Evolutionary conservation across 2,329 filamentous ascomycete species (phyloP), one percentile per base, ranked within the genome.

Genomic region (Aureobasidium namibiae): DNA sequence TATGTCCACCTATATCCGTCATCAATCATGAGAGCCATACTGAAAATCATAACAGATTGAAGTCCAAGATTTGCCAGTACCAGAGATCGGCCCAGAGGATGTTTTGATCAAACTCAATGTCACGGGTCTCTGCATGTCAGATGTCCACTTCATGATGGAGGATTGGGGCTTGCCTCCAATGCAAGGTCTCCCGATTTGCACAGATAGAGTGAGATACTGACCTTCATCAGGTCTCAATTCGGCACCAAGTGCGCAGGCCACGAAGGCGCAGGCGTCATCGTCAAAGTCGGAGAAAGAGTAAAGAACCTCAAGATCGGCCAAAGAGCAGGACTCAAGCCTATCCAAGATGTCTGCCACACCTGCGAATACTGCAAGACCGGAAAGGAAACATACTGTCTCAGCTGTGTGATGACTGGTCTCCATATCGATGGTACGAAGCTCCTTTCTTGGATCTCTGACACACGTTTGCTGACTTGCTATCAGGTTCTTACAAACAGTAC

Each of bases 401-500:
- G 74, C 24, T 76, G 69, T 11, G 69, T 78, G n/a, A 68, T 73
- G 62, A 81, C 74, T 5, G 81, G 75, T 34, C 70, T 81, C 56
- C 68, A 67, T 49, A 70, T 62, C 50, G 72, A 71, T 38, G 72
- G 69, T 65, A 11, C n/a, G n/a, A n/a, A 46, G 1, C 7, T 5
- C 6, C 21, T 34, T 29, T 13, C n/a, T 33, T 16, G n/a, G n/a
- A n/a, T 13, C 3, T 9, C 33, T 10, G 13, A 10, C 7, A 10
- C 18, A 9, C 10, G 7, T 33, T 23, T 24, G 23, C 36, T 53
- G 24, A 53, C 10, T 4, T 18, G 24, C 3, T 8, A 8, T 34
- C 31, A 70, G 77, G 81, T 1, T 80, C 80, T 1, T 85, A 83
- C 67, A 79, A 83, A 68, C 80, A 85, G 67, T 86, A 85, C 66